Percentiles rank a stretch among this genome's conserved stretches.
phyloP scores from a whole-genome alignment of 140 eudicot species.

The Stevia rebaudiana region DNA sequence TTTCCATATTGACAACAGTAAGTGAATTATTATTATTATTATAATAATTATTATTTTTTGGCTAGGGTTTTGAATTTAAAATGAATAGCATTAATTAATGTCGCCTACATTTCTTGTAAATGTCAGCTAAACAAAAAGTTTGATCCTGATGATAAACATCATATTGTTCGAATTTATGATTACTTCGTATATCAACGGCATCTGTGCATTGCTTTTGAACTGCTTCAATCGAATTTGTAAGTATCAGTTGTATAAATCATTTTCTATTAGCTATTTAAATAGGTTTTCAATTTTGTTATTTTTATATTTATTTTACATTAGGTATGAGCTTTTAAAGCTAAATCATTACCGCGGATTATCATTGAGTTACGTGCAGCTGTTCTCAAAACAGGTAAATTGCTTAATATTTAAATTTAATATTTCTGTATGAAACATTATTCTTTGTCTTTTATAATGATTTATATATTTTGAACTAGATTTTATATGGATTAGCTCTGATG shows the following conservation, averaged over 20 bases:
- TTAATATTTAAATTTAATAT: neutral
- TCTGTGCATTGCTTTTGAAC: constrained; percentile 87
- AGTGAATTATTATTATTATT: neutral
- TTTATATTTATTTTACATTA: constrained; percentile 16
- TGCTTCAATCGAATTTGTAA: constrained; percentile 86
- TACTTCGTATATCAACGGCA: constrained; percentile 86
- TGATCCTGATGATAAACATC: constrained; percentile 96
- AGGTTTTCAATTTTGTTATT: constrained; percentile 5
- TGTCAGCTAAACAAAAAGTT: constrained; percentile 87
- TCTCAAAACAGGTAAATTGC: constrained; percentile 75
- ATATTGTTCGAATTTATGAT: constrained; percentile 92
- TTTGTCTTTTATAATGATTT: constrained; percentile 9
- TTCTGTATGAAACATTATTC: neutral
- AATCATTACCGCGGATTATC: constrained; percentile 83
- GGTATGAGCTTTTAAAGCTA: constrained; percentile 92
- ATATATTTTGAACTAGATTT: constrained; percentile 44
- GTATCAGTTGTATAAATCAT: constrained; percentile 23
- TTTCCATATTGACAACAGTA: constrained; percentile 78
- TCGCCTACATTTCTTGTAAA: constrained; percentile 11
- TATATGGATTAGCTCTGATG: constrained; percentile 91
- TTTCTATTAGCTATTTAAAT: neutral
- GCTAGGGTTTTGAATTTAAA: constrained; percentile 14
- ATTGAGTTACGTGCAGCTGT: constrained; percentile 80
- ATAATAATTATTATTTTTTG: too few species aligned
- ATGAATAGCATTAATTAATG: neutral